phyloP scores from a whole-genome alignment of 169 alveolate genomes.

The Eimeria acervulina region DNA sequence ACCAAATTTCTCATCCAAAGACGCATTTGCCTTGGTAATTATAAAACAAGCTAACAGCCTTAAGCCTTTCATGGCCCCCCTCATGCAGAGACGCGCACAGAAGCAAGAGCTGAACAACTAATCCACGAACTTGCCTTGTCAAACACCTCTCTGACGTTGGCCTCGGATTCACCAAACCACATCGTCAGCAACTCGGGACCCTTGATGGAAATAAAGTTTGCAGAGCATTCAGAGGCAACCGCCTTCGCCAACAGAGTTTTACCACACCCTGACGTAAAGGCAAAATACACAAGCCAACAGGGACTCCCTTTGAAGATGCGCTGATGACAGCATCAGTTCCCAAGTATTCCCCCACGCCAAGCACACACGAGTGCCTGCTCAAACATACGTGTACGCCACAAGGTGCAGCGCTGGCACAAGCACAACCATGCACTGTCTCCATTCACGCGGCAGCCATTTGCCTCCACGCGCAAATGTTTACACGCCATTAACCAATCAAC shows the following conservation, averaged over 20 bases:
- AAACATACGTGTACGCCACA: not conserved
- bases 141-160: slow-evolving; percentile 99
- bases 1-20: not conserved
- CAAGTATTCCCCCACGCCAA: too few relatives aligned
- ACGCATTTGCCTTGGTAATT: not conserved
- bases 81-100: not conserved
- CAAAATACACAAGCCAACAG: not conserved
- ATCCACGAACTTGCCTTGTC: slow-evolving; percentile 94
- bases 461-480: not conserved
- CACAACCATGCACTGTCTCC: not conserved
- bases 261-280: slow-evolving; percentile 79
- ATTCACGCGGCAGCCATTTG: not conserved
- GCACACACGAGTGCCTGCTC: not conserved
- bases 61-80: not conserved
- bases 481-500: not conserved
- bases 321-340: too few relatives aligned
- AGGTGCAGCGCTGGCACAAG: not conserved
- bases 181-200: slow-evolving; percentile 99
- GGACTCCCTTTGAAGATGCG: slow-evolving; percentile 1
- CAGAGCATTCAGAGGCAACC: slow-evolving; percentile 95
- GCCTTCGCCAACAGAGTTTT: slow-evolving; percentile 98
- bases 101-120: not conserved
- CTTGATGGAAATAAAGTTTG: slow-evolving; percentile 99
- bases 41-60: not conserved
- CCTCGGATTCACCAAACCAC: slow-evolving; percentile 99